Conservation (phyloP, 495 filamentous ascomycete species). For the Rhypophila decipiens region DNA sequence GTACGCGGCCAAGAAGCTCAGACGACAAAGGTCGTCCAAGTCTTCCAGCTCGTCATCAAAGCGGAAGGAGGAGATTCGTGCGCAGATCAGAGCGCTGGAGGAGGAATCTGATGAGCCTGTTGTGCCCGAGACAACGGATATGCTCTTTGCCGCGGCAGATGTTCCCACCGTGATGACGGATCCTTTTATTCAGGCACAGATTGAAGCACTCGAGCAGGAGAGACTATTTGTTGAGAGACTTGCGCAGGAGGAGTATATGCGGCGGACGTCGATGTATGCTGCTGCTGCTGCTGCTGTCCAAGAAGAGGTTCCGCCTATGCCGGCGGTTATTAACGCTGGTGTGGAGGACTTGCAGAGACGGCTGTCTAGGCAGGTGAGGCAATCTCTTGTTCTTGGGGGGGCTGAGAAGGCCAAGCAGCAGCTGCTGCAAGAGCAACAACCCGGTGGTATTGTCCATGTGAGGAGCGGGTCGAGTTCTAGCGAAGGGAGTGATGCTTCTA, state of each 20-base stretch:
- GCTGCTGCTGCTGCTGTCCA: not conserved
- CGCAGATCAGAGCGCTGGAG: constrained; percentile 12
- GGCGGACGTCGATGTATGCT: constrained; percentile 6
- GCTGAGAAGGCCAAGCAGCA: no score
- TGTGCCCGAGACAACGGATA: not conserved
- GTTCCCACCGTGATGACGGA: constrained; percentile 1
- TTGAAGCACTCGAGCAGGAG: constrained; percentile 32
- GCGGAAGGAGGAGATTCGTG: constrained; percentile 11
- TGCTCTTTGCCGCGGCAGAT: no score
- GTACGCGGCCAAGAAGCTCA: constrained; percentile 18
- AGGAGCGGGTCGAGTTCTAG: not conserved
- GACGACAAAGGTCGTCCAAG: constrained; percentile 11
- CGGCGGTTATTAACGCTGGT: not conserved
- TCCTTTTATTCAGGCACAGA: constrained; percentile 22
- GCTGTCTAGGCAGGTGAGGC: constrained; percentile 9
- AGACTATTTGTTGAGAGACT: constrained; percentile 19
- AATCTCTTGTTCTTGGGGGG: constrained; percentile 15
- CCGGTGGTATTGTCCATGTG: no score
- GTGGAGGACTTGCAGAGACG: constrained; percentile 17
- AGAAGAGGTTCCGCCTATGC: not conserved
- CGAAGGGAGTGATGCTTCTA: not conserved
- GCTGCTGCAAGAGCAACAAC: no score
- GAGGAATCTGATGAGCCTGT: not conserved
- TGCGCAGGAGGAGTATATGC: constrained; percentile 14
- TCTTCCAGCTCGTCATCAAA: constrained; percentile 6